Percentiles rank a stretch among this genome's conserved stretches.
Evolutionary conservation across 805 yeast genomes (phyloP).

Genomic region (Jamesozyma jinghongensis): DNA sequence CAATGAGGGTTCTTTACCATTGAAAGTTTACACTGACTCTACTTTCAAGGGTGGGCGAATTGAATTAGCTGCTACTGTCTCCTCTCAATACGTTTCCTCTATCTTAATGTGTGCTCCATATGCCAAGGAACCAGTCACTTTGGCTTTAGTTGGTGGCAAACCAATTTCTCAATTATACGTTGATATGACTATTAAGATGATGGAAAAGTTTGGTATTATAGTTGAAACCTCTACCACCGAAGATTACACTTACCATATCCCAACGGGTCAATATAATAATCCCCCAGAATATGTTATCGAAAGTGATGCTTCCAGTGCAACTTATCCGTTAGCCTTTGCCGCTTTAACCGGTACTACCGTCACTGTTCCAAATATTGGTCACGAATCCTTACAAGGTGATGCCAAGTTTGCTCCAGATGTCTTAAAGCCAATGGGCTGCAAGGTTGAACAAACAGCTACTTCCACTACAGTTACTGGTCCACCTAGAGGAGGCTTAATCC

Average conservation of each 20-base stretch:
- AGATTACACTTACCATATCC: constrained; percentile 81
- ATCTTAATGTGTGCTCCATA: constrained; percentile 96
- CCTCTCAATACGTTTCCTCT: constrained; percentile 96
- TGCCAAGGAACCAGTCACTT: constrained; percentile 78
- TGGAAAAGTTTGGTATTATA: constrained; percentile 77
- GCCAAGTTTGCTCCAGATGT: constrained; percentile 94
- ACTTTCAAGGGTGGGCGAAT: constrained; percentile 84
- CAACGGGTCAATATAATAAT: constrained; percentile 68
- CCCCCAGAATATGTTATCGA: constrained; percentile 85
- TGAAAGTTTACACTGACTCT: constrained; percentile 57
- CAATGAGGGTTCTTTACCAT: constrained; percentile 74
- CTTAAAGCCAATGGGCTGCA: constrained; percentile 89
- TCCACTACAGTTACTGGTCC: constrained; percentile 94
- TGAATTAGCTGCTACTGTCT: constrained; percentile 89
- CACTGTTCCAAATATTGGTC: constrained; percentile 91
- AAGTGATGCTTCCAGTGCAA: constrained; percentile 96
- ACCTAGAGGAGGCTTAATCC: constrained; percentile 53
- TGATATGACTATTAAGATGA: constrained; percentile 95
- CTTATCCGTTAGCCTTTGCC: constrained; percentile 95
- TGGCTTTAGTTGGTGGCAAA: constrained; percentile 87
- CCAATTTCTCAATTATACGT: constrained; percentile 94
- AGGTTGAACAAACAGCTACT: constrained; percentile 69
- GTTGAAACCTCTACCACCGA: constrained; percentile 65
- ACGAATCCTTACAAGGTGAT: constrained; percentile 88
- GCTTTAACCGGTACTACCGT: constrained; percentile 91